Base-by-base conservation (phyloP, 1,284 basidiomycete genomes). In the Irpex rosettiformis region DNA sequence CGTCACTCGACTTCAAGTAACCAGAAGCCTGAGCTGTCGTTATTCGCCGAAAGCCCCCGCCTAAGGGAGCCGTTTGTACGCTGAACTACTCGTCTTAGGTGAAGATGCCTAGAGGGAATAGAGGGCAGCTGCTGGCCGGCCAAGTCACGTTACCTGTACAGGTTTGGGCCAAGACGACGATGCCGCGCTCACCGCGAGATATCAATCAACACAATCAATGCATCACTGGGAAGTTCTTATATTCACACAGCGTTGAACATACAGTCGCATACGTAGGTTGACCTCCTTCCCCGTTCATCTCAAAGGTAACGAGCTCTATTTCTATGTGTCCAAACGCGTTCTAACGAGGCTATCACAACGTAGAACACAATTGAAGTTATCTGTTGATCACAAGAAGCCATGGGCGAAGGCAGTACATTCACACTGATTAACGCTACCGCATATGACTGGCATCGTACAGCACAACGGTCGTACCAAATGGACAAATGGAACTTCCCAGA, bases 391-490 rank as follows among this genome's bases (percentile, higher is more conserved):
- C 16, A 13, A 47, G 43, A 18, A 47, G 48, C 16, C 22, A 58
- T 58, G 57, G 63, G 61, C 11, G 55, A 61, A 58, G 61, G 60
- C 30, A 58, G 63, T 27, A 61, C 33, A 11, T 54, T 62, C 43
- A 43, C 52, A 11, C 28, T 65, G 29, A 37, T 63, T 42, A 65
- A 65, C 49, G 59, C 55, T 18, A 62, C 63, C 7, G 59, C 62
- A 37, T 60, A 65, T 54, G 52, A 47, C 24, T 65, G 63, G 63
- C 27, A 29, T 16, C 54, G 54, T 25, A 57, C 56, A 22, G 47
- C 48, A 18, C 27, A 43, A 30, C 49, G 58, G 40, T 58, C 59
- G n/a, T 63, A 65, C 53, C 63, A 61, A 58, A 61, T 64, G 63
- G 57, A 61, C 27, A 42, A 51, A 6, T 65, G 63, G 63, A 21